Conservation (phyloP, 1,284 basidiomycete species). For the Naganishia albida region DNA sequence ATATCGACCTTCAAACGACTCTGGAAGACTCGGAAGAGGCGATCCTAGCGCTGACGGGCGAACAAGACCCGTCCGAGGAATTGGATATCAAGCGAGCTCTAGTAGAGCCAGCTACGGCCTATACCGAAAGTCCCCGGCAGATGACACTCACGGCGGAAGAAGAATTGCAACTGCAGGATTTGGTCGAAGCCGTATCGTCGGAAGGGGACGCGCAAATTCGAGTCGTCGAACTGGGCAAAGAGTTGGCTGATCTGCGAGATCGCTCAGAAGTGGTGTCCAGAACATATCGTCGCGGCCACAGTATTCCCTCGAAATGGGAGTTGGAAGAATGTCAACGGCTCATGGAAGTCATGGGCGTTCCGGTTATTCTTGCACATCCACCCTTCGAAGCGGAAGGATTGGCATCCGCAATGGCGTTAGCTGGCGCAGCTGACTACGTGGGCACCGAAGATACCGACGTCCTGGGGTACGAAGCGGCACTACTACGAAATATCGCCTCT, state of each 20-base stretch:
- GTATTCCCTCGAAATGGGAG: slow-evolving; percentile 40
- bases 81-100: slow-evolving; percentile 24
- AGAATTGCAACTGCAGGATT: slow-evolving; percentile 36
- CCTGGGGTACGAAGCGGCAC: slow-evolving; percentile 60
- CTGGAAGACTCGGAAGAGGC: too few relatives aligned
- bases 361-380: slow-evolving; percentile 66
- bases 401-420: slow-evolving; percentile 69
- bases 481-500: slow-evolving; percentile 71
- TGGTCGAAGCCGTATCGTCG: not conserved
- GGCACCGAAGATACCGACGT: slow-evolving; percentile 77
- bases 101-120: slow-evolving; percentile 32
- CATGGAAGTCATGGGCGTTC: slow-evolving; percentile 71
- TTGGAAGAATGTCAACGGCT: slow-evolving; percentile 54
- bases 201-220: not conserved
- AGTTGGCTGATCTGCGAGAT: slow-evolving; percentile 9
- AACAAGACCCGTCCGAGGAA: slow-evolving; percentile 6
- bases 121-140: slow-evolving; percentile 46
- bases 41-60: not conserved
- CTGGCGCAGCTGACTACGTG: slow-evolving; percentile 76
- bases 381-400: slow-evolving; percentile 80
- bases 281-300: slow-evolving; percentile 18
- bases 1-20: not conserved
- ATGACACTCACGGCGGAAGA: slow-evolving; percentile 43
- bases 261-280: slow-evolving; percentile 13
- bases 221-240: not conserved